These are phyloP conservation scores for Citeromyces siamensis DNA, from an alignment of 1,139 yeast genomes.

Conservation along the genomic window DNA sequence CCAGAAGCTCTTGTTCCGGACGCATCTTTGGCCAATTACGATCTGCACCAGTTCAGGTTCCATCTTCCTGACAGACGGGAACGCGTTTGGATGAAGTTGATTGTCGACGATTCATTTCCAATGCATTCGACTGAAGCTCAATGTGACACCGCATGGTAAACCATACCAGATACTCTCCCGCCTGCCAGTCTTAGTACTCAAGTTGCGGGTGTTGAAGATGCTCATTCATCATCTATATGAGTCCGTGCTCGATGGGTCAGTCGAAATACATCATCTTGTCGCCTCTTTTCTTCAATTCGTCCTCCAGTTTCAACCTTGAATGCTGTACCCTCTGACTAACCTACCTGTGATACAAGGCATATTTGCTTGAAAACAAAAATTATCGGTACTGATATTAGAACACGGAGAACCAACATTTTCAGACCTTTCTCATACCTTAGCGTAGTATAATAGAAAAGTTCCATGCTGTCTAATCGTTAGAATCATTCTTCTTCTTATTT, in stretches of 20 bases:
- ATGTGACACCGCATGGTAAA: constrained; percentile 83
- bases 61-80: constrained; percentile 95
- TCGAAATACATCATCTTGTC: constrained; percentile 28
- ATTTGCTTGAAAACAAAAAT: too few relatives aligned
- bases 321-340: constrained; percentile 47
- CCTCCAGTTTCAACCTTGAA: constrained; percentile 37
- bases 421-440: too few relatives aligned
- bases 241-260: constrained; percentile 44
- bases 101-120: constrained; percentile 68
- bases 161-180: constrained; percentile 91
- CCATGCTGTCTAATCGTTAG: too few relatives aligned
- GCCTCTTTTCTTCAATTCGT: constrained; percentile 39
- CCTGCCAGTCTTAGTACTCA: constrained; percentile 69
- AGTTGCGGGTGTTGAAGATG: constrained; percentile 29
- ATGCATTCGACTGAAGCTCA: constrained; percentile 65
- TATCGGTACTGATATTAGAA: too few relatives aligned
- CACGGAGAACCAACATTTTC: too few relatives aligned
- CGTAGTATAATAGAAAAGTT: too few relatives aligned
- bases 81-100: constrained; percentile 93
- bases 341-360: too few relatives aligned
- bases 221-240: constrained; percentile 32
- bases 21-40: constrained; percentile 56
- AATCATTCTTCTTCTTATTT: too few relatives aligned
- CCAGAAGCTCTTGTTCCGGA: constrained; percentile 94
- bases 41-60: constrained; percentile 90